A percentile compares a stretch with the other conserved stretches of the same genome.
Evolutionary conservation across 2,329 filamentous ascomycete genomes (phyloP).

Genomic region (Dryadomyces quercivorus): DNA sequence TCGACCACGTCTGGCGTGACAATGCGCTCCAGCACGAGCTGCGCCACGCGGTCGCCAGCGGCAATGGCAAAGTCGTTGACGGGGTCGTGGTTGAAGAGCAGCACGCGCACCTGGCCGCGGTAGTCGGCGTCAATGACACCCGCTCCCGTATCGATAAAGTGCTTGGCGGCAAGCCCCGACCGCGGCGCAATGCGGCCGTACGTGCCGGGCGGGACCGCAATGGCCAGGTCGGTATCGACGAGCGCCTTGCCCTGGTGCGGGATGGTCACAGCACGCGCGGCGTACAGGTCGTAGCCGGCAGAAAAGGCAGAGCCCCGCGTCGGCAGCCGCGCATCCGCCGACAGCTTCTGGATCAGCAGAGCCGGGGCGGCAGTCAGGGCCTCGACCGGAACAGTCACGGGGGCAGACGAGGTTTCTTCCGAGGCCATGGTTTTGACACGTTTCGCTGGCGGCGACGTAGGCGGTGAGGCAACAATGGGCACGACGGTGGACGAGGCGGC

Average conservation of each 20-base stretch:
- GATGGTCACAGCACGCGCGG: conserved; percentile 59
- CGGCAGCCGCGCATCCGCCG: conserved; percentile 64
- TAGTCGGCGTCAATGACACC: conserved; percentile 98
- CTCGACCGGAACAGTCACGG: conserved; percentile 6
- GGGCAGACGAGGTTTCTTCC: conserved; percentile 14
- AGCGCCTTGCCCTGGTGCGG: conserved; percentile 74
- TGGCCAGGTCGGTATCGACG: conserved; percentile 82
- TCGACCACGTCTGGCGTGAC: conserved; percentile 87
- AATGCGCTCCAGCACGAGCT: conserved; percentile 89
- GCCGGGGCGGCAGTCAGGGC: conserved; percentile 21
- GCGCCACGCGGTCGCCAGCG: conserved; percentile 82
- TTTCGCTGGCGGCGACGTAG: conserved; percentile 67
- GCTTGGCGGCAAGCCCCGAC: conserved; percentile 82
- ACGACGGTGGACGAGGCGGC: conserved; percentile 4
- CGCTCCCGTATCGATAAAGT: conserved; percentile 92
- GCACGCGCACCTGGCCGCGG: conserved; percentile 81
- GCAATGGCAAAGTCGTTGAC: conserved; percentile 62
- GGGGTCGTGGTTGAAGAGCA: conserved; percentile 88
- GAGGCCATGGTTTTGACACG: conserved; percentile 51
- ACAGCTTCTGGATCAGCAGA: conserved; percentile 80
- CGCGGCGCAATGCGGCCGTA: conserved; percentile 87
- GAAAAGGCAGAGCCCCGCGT: conserved; percentile 82
- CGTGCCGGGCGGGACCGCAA: conserved; percentile 81
- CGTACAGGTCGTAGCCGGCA: conserved; percentile 90
- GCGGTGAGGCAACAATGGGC: conserved; percentile 36